Base-by-base conservation (phyloP, 805 yeast genomes). In the Cyberlindnera veronae region DNA sequence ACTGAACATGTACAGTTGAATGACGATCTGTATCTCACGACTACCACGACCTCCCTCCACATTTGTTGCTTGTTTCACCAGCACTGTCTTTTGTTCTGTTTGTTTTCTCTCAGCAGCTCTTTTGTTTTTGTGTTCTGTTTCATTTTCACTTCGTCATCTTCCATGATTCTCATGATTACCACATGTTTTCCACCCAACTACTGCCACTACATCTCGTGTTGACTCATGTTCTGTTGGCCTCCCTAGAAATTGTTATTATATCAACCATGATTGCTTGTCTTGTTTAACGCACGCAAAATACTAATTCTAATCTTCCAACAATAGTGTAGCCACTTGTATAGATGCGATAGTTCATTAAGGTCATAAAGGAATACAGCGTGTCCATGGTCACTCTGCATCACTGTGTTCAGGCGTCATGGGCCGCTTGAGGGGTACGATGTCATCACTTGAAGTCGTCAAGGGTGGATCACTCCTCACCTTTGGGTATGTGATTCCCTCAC, bases 381-480 rank as follows among this genome's bases (percentile, higher is more conserved):
- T 22, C 24, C 24, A 24, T 30, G 14, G 5, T 29, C 32, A 34
- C 23, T 49, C 53, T 3, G 35, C 12, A 32, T 49, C 53, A 32
- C 53, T 49, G 32, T 46, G 37, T 3, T 44, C 53, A 7, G 53
- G 50, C 2, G 53, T 49, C 33, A 42, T n/a, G 3, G 45, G 46
- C n/a, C 42, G 28, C 9, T 22, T 30, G 6, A 14, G 22, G 12
- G 24, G 18, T 12, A 10, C 38, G 17, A 23, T 21, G 10, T 19
- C 31, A 3, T 32, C 37, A 34, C 24, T 26, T 27, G 37, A 33
- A 15, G 22, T 12, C 5, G 22, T 23, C n/a, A n/a, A n/a, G n/a
- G n/a, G n/a, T n/a, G n/a, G n/a, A 7, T 34, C 36, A 17, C 8
- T 16, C n/a, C 26, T 7, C 19, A 21, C 13, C n/a, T n/a, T 32